Conservation (phyloP, 768 basidiomycete species). For the Coprinellus aureogranulatus region DNA sequence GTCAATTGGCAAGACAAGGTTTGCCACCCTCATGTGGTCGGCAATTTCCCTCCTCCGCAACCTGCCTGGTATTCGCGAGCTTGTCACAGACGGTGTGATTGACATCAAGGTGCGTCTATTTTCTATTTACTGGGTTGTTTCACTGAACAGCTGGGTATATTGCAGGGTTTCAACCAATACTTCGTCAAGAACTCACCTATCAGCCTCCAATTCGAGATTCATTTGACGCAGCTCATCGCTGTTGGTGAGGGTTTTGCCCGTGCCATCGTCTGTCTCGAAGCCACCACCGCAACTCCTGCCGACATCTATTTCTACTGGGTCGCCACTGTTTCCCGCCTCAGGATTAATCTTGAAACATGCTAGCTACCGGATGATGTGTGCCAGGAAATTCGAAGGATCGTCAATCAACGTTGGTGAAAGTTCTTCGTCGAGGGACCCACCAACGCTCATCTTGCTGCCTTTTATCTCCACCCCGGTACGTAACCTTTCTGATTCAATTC, state of each 20-base stretch:
- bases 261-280: constrained; percentile 32
- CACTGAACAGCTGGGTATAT: too few relatives aligned
- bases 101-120: constrained; percentile 8
- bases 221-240: constrained; percentile 21
- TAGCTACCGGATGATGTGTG: constrained; percentile 17
- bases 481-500: not conserved
- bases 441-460: constrained; percentile 28
- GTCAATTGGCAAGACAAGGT: constrained; percentile 25
- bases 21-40: constrained; percentile 16
- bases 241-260: constrained; percentile 24
- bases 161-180: constrained; percentile 10
- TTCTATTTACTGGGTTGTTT: not conserved
- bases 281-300: constrained; percentile 21
- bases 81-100: constrained; percentile 5
- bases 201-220: constrained; percentile 20
- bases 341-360: constrained; percentile 13
- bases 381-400: constrained; percentile 24
- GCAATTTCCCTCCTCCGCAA: constrained; percentile 11
- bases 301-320: constrained; percentile 38
- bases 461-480: constrained; percentile 33
- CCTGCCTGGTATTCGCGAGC: constrained; percentile 14
- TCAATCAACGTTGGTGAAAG: constrained; percentile 24
- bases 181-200: constrained; percentile 6
- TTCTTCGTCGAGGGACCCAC: constrained; percentile 28
- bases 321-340: constrained; percentile 23